Percentiles rank a stretch among this genome's conserved stretches.
These are phyloP conservation scores for Scalesia atractyloides DNA, from an alignment of 129 eudicot species.

Conservation along the genomic window DNA sequence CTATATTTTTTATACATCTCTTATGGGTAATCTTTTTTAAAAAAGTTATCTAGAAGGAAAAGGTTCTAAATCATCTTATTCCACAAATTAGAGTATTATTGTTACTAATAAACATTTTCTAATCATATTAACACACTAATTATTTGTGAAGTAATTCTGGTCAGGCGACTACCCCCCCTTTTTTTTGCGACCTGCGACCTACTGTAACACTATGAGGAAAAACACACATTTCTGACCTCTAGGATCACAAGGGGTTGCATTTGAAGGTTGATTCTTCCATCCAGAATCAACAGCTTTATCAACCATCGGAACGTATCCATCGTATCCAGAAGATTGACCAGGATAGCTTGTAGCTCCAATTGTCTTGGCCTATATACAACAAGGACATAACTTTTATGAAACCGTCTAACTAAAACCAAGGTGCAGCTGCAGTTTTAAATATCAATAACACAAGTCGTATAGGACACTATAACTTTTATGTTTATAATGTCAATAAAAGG, in stretches of 20 bases:
- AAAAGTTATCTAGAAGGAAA: not conserved
- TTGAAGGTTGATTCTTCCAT: slow-evolving; percentile 70
- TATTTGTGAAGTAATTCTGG: not conserved
- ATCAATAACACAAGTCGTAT: not conserved
- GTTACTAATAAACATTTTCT: not conserved
- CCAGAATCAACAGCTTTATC: slow-evolving; percentile 94
- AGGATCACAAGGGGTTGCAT: slow-evolving; percentile 42
- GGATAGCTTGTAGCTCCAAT: slow-evolving; percentile 55
- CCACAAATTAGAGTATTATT: not conserved
- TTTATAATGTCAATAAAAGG: not conserved
- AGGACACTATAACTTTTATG: not conserved
- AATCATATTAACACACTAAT: not conserved
- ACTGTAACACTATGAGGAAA: not conserved
- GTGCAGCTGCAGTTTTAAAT: not conserved
- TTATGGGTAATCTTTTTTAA: not conserved
- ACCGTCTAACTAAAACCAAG: not conserved
- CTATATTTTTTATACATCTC: not conserved
- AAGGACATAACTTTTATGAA: slow-evolving; percentile 13
- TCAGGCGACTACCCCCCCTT: not conserved
- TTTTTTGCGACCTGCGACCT: not conserved
- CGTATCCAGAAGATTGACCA: slow-evolving; percentile 71
- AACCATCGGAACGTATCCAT: slow-evolving; percentile 94
- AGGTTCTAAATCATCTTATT: not conserved
- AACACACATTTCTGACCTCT: slow-evolving; percentile 45
- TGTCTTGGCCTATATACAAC: slow-evolving; percentile 60